These are phyloP conservation scores for Guadua angustifolia DNA, from an alignment of 176 grass and related monocot genomes.

Conservation along the genomic window DNA sequence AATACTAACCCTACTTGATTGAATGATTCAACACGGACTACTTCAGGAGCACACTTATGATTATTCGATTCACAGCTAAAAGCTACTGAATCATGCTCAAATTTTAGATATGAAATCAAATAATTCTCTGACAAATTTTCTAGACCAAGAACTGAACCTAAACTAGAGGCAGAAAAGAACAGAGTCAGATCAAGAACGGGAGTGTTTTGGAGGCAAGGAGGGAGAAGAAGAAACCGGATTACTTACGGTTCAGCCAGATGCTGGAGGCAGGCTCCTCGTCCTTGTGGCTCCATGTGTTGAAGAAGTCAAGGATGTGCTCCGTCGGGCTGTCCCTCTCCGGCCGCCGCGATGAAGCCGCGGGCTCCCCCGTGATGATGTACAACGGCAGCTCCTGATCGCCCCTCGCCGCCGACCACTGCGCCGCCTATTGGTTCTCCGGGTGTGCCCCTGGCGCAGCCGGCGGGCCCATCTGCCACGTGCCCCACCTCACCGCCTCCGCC, in stretches of 20 bases:
- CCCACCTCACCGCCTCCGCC: slow-evolving; percentile 56
- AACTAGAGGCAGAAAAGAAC: background rate
- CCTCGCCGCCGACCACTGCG: slow-evolving; percentile 53
- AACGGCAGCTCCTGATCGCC: slow-evolving; percentile 76
- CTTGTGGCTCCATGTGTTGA: slow-evolving; percentile 85
- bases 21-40: background rate
- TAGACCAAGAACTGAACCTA: background rate
- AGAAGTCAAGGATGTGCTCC: slow-evolving; percentile 88
- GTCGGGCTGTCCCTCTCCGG: slow-evolving; percentile 55
- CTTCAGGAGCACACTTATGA: background rate
- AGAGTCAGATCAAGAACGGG: too few species aligned
- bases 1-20: background rate
- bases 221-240: background rate
- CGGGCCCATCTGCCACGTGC: slow-evolving; percentile 77
- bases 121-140: background rate
- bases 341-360: background rate
- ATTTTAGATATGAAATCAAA: background rate
- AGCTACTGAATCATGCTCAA: background rate
- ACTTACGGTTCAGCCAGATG: slow-evolving; percentile 83
- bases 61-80: background rate
- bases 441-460: slow-evolving; percentile 71
- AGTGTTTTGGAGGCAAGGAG: too few species aligned
- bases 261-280: slow-evolving; percentile 83
- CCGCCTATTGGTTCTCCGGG: slow-evolving; percentile 76
- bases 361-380: slow-evolving; percentile 60